A percentile compares a stretch with the other conserved stretches of the same genome.
These are phyloP conservation scores for Astrephomene gubernaculifera DNA, from an alignment of 139 green algal genomes.

Conservation along the genomic window DNA sequence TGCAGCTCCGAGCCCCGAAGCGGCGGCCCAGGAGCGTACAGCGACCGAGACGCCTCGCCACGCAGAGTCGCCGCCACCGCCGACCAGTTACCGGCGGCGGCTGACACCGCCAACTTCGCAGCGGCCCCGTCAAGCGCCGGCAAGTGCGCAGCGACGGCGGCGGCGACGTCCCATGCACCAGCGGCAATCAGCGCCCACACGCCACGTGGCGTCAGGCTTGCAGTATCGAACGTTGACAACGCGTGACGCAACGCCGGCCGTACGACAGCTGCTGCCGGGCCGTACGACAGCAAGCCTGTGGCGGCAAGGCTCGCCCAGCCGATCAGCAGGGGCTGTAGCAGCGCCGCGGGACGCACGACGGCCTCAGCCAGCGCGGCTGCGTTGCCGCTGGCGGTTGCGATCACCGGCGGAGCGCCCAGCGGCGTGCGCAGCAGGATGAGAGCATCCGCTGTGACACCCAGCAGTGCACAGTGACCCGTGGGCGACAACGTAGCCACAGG, in stretches of 20 bases:
- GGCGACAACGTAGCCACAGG: constrained; percentile 45
- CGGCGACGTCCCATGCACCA: constrained; percentile 54
- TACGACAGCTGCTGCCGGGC: constrained; percentile 3
- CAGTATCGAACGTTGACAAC: constrained; percentile 28
- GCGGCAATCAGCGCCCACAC: constrained; percentile 38
- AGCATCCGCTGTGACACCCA: constrained; percentile 55
- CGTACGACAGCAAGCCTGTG: constrained; percentile 34
- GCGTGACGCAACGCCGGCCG: constrained; percentile 49
- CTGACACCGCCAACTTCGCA: constrained; percentile 52
- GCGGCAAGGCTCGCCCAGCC: constrained; percentile 58
- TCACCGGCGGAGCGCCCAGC: background rate
- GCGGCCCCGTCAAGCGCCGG: constrained; percentile 38
- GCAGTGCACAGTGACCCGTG: constrained; percentile 39
- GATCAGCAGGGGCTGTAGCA: constrained; percentile 62
- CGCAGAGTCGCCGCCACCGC: constrained; percentile 33
- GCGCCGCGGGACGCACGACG: constrained; percentile 39
- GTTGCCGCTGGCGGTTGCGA: background rate
- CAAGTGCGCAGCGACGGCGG: constrained; percentile 44
- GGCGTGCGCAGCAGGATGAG: constrained; percentile 55
- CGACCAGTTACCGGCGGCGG: constrained; percentile 38
- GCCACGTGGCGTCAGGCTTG: constrained; percentile 1
- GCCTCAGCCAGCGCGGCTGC: constrained; percentile 37
- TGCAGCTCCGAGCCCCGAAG: constrained; percentile 50
- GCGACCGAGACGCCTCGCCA: constrained; percentile 41
- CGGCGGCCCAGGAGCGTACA: constrained; percentile 51